phyloP scores from a whole-genome alignment of 495 filamentous ascomycete species.

The Poronia punctata region DNA sequence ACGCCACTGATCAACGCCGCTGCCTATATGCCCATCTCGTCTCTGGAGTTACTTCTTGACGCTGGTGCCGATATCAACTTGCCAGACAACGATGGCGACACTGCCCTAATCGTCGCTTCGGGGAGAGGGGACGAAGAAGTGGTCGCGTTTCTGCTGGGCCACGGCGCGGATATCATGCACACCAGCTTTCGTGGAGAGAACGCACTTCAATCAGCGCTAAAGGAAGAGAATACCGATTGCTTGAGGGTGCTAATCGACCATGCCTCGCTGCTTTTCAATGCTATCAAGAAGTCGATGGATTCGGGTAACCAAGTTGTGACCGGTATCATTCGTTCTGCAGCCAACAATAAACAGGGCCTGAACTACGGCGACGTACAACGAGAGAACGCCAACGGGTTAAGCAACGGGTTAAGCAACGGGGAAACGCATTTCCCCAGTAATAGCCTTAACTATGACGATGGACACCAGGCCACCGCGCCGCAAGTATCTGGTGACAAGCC shows the following conservation, averaged over 20 bases:
- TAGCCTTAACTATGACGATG: constrained; percentile 22
- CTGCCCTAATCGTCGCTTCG: constrained; percentile 24
- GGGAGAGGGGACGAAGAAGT: constrained; percentile 18
- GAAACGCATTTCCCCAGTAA: too few relatives aligned
- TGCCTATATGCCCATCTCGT: constrained; percentile 19
- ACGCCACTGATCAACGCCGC: constrained; percentile 23
- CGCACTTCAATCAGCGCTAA: constrained; percentile 17
- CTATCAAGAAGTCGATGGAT: constrained; percentile 19
- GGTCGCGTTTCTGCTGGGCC: constrained; percentile 20
- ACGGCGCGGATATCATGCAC: constrained; percentile 26
- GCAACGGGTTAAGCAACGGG: too few relatives aligned
- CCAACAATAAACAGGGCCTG: constrained; percentile 17
- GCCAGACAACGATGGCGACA: constrained; percentile 24
- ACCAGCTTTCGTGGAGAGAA: constrained; percentile 13
- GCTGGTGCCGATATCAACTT: constrained; percentile 29
- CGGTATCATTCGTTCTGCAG: constrained; percentile 16
- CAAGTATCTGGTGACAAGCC: too few relatives aligned
- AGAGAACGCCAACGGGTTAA: too few relatives aligned
- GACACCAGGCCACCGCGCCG: constrained; percentile 3
- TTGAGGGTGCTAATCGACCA: constrained; percentile 16
- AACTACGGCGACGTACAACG: constrained; percentile 22
- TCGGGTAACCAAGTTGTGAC: constrained; percentile 18
- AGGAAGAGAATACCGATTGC: constrained; percentile 10
- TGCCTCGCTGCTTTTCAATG: constrained; percentile 13
- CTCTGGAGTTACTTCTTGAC: constrained; percentile 20